phyloP scores from a whole-genome alignment of 768 basidiomycete genomes.

The Boletus pseudopeckii region DNA sequence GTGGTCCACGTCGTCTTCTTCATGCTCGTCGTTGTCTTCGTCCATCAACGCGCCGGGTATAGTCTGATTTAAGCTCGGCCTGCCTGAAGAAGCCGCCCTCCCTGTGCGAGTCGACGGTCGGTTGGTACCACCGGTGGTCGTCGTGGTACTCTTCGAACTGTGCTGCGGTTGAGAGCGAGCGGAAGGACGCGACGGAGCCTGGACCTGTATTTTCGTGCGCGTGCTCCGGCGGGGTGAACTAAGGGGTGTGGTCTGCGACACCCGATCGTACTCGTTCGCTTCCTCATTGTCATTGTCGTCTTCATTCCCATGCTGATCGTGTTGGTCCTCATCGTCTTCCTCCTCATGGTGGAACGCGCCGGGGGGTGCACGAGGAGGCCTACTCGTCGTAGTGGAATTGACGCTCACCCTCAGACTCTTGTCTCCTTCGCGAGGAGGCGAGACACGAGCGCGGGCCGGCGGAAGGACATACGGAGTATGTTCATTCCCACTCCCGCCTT shows the following conservation, averaged over 20 bases:
- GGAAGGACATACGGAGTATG: slow-evolving; percentile 3
- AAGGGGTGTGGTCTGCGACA: slow-evolving; percentile 4
- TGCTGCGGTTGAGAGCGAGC: slow-evolving; percentile 10
- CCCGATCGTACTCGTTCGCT: slow-evolving; percentile 7
- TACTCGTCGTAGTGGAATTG: slow-evolving; percentile 12
- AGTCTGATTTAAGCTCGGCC: slow-evolving; percentile 23
- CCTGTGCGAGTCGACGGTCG: not conserved
- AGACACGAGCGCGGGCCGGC: slow-evolving; percentile 6
- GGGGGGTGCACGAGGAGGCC: slow-evolving; percentile 38
- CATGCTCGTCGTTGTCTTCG: slow-evolving; percentile 32
- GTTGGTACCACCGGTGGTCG: not conserved
- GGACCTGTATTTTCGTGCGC: slow-evolving; percentile 6
- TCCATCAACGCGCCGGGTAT: slow-evolving; percentile 45
- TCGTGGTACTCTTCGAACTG: slow-evolving; percentile 1
- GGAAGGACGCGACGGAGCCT: slow-evolving; percentile 15
- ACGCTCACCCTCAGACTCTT: slow-evolving; percentile 11
- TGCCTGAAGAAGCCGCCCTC: slow-evolving; percentile 5
- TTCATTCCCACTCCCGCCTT: not conserved
- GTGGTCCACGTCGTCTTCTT: slow-evolving; percentile 23
- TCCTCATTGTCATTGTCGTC: slow-evolving; percentile 24
- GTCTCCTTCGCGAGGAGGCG: slow-evolving; percentile 10
- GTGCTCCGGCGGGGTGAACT: slow-evolving; percentile 13
- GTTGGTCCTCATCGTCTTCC: slow-evolving; percentile 21
- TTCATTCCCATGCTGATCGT: slow-evolving; percentile 19
- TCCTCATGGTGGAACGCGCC: slow-evolving; percentile 46